A percentile compares a stretch with the other conserved stretches of the same genome.
These are phyloP conservation scores for Verticillium nonalfalfae DNA, from an alignment of 2,329 filamentous ascomycete genomes.

Conservation along the genomic window DNA sequence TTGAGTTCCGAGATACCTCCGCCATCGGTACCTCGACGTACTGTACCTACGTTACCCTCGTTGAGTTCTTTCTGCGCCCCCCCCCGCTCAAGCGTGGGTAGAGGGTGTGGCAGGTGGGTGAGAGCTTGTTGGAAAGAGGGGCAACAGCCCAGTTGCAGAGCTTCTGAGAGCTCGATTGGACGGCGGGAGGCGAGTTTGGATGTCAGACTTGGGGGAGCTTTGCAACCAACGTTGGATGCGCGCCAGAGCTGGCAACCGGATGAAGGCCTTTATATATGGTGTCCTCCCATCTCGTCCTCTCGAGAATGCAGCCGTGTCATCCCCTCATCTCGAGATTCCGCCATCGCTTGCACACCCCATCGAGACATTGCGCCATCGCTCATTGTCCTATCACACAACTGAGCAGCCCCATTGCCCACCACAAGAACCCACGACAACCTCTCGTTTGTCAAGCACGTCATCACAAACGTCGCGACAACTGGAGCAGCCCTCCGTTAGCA, in stretches of 20 bases:
- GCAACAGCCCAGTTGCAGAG: slow-evolving; percentile 1
- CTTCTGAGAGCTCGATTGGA: slow-evolving; percentile 5
- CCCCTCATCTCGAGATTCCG: background rate
- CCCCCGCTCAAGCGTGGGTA: background rate
- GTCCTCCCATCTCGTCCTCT: background rate
- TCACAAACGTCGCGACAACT: background rate
- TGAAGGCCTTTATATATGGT: slow-evolving; percentile 1
- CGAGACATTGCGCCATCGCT: background rate
- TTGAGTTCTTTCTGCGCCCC: background rate
- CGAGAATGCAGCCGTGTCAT: background rate
- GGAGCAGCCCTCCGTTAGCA: background rate
- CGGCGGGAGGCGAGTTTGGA: background rate
- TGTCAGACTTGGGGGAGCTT: background rate
- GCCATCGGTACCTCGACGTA: background rate
- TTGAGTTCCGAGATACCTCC: background rate
- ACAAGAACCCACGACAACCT: background rate
- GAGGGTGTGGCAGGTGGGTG: background rate
- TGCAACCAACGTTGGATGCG: background rate
- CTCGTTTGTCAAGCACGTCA: background rate
- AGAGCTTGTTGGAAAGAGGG: background rate
- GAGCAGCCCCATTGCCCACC: background rate
- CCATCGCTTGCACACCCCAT: background rate
- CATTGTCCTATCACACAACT: background rate
- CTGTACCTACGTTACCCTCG: background rate
- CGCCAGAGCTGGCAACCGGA: background rate